Evolutionary conservation across 2,329 filamentous ascomycete genomes (phyloP).

Genomic region (Dactylellina parvicollis): DNA sequence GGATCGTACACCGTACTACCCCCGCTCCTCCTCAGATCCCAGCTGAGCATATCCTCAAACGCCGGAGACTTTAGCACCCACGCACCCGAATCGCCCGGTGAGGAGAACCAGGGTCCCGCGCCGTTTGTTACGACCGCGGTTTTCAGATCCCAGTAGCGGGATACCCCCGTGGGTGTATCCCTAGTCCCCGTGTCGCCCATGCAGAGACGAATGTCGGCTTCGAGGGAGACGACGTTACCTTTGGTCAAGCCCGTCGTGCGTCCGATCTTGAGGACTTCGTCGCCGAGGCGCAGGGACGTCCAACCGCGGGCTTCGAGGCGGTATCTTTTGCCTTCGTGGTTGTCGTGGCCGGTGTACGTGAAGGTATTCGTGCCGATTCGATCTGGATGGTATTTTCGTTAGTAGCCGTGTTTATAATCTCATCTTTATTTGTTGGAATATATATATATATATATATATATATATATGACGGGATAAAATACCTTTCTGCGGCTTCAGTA

Average conservation of each 20-base stretch:
- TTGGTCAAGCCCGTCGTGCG: slow-evolving; percentile 42
- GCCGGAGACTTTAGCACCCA: slow-evolving; percentile 23
- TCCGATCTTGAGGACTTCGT: slow-evolving; percentile 38
- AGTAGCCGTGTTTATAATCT: neutral
- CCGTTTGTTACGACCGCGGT: slow-evolving; percentile 21
- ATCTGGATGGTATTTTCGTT: slow-evolving; percentile 5
- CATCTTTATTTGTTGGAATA: neutral
- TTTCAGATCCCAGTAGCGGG: slow-evolving; percentile 37
- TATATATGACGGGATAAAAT: no score
- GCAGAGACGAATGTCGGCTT: slow-evolving; percentile 38
- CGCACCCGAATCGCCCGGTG: slow-evolving; percentile 34
- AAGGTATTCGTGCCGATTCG: slow-evolving; percentile 47
- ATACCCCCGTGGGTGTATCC: neutral
- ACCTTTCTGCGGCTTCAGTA: slow-evolving; percentile 30
- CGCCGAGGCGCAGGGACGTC: slow-evolving; percentile 15
- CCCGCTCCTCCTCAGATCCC: slow-evolving; percentile 28
- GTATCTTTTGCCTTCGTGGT: slow-evolving; percentile 33
- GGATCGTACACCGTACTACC: slow-evolving; percentile 7
- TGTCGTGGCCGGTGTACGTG: slow-evolving; percentile 42
- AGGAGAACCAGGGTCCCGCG: slow-evolving; percentile 41
- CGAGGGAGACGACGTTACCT: slow-evolving; percentile 18
- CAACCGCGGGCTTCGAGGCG: slow-evolving; percentile 51
- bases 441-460: no score
- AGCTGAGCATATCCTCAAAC: slow-evolving; percentile 41
- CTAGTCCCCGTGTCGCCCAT: slow-evolving; percentile 9